These are phyloP conservation scores for Epichloe bromicola DNA, from an alignment of 2,329 filamentous ascomycete species.

Conservation along the genomic window DNA sequence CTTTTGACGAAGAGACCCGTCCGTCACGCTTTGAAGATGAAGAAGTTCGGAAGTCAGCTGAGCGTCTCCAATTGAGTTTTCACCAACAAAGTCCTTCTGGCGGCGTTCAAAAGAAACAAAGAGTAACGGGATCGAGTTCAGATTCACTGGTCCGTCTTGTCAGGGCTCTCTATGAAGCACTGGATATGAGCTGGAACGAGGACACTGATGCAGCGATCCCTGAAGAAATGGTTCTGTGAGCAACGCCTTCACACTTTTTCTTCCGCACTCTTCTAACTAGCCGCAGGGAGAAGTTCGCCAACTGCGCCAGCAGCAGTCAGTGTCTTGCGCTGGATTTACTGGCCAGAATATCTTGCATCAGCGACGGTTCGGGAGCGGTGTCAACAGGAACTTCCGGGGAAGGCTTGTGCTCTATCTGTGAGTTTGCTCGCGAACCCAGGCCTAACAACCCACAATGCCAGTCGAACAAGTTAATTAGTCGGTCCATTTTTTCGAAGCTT, in stretches of 20 bases:
- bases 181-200: conserved; percentile 14
- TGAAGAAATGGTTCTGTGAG: conserved; percentile 33
- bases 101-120: conserved; percentile 17
- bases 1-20: conserved; percentile 12
- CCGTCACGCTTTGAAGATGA: conserved; percentile 18
- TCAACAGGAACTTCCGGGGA: not conserved
- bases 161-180: conserved; percentile 15
- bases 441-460: conserved; percentile 2
- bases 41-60: conserved; percentile 16
- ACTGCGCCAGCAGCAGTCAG: conserved; percentile 34
- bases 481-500: conserved; percentile 29
- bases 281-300: conserved; percentile 27
- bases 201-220: conserved; percentile 14
- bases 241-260: conserved; percentile 5
- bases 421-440: not conserved
- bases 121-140: conserved; percentile 10
- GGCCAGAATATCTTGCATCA: conserved; percentile 31
- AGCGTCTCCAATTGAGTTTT: conserved; percentile 18
- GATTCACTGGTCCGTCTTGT: conserved; percentile 11
- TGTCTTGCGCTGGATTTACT: conserved; percentile 41
- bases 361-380: conserved; percentile 6
- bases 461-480: conserved; percentile 22
- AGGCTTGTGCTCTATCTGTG: conserved; percentile 15
- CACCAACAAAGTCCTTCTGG: conserved; percentile 4
- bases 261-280: conserved; percentile 8